Conservation (phyloP, 495 filamentous ascomycete genomes). For the Arthonia radiata region DNA sequence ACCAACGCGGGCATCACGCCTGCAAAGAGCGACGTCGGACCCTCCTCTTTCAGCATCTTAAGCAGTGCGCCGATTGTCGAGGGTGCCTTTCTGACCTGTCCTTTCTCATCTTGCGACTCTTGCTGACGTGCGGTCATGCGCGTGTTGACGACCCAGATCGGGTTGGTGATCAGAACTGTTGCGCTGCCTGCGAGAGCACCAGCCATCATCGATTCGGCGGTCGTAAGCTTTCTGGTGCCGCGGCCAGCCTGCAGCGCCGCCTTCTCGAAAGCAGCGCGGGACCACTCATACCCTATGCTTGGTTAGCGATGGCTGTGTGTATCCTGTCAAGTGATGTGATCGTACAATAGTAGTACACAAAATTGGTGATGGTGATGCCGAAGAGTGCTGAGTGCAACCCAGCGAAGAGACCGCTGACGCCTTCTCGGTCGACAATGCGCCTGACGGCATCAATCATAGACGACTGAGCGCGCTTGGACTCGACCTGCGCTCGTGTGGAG, state of each 20-base stretch:
- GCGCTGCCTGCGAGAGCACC: conserved; percentile 87
- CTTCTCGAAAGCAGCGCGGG: conserved; percentile 64
- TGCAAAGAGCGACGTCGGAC: conserved; percentile 60
- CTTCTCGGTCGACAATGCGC: conserved; percentile 77
- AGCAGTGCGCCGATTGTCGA: conserved; percentile 60
- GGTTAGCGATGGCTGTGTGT: conserved; percentile 1
- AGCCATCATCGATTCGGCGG: conserved; percentile 74
- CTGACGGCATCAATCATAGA: conserved; percentile 56
- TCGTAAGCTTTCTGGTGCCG: conserved; percentile 59
- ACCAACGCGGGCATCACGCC: conserved; percentile 84
- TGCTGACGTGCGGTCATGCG: conserved; percentile 79
- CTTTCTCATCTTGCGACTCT: conserved; percentile 24
- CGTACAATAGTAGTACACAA: conserved; percentile 96
- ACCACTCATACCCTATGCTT: conserved; percentile 68
- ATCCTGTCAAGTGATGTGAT: conserved; percentile 1
- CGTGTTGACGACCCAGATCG: conserved; percentile 97
- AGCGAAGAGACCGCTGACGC: conserved; percentile 63
- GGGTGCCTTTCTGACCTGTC: conserved; percentile 21
- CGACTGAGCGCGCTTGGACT: conserved; percentile 75
- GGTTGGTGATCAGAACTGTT: conserved; percentile 87
- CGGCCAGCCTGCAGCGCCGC: conserved; percentile 54
- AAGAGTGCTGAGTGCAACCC: conserved; percentile 80
- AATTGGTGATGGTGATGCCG: conserved; percentile 95
- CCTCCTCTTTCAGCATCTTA: conserved; percentile 53
- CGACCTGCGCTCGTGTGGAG: conserved; percentile 91